phyloP scores from a whole-genome alignment of 2,329 filamentous ascomycete genomes.

The Gyromitra esculenta region DNA sequence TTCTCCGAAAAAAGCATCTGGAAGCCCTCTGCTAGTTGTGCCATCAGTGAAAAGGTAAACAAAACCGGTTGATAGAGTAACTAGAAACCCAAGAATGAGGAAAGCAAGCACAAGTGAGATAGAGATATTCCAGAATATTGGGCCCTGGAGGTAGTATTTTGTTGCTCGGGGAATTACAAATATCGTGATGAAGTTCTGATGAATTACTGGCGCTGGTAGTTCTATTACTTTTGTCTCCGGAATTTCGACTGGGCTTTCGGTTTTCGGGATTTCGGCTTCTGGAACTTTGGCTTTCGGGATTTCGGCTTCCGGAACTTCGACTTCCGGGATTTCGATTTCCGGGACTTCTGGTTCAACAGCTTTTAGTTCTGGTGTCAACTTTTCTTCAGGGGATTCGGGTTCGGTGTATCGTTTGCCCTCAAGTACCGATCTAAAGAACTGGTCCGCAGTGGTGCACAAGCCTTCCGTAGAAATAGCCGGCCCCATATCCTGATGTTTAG shows the following conservation, averaged over 20 bases:
- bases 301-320: not conserved
- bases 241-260: not conserved
- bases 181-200: conserved; percentile 22
- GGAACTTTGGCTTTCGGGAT: not conserved
- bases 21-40: conserved; percentile 13
- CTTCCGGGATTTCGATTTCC: conserved; percentile 4
- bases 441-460: conserved; percentile 7
- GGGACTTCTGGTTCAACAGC: conserved; percentile 21
- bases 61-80: conserved; percentile 18
- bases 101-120: conserved; percentile 37
- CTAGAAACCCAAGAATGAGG: conserved; percentile 14
- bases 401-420: conserved; percentile 5
- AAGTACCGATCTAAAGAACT: conserved; percentile 28
- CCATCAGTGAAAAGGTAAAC: conserved; percentile 31
- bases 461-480: conserved; percentile 38
- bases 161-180: conserved; percentile 24
- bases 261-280: not conserved
- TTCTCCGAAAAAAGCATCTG: conserved; percentile 5
- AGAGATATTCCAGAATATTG: conserved; percentile 31
- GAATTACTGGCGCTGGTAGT: not conserved
- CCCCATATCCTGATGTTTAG: not conserved
- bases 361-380: conserved; percentile 14
- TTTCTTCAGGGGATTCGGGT: conserved; percentile 31
- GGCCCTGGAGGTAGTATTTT: conserved; percentile 35
- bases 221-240: not conserved